Evolutionary conservation across 306 rosid genomes (phyloP), one percentile per base, ranked within the genome.

Genomic region (Gleditsia sinensis): DNA sequence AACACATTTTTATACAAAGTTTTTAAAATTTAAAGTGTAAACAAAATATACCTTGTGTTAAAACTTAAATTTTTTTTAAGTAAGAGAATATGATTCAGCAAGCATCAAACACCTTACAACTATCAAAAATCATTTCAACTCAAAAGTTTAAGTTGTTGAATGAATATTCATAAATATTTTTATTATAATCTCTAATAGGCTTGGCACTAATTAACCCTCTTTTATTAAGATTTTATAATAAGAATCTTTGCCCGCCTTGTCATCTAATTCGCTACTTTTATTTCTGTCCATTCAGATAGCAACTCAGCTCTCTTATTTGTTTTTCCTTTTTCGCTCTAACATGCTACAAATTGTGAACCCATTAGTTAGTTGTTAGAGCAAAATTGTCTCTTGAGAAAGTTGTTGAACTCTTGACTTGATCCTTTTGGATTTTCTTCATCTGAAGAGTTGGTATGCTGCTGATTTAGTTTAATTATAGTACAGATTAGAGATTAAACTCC

Each of bases 121-220:
- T n/a, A n/a, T n/a, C n/a, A n/a, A n/a, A n/a, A n/a, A n/a, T n/a
- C n/a, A n/a, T n/a, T n/a, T n/a, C n/a, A n/a, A n/a, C n/a, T n/a
- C n/a, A n/a, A n/a, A n/a, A n/a, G n/a, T n/a, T n/a, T n/a, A n/a
- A n/a, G n/a, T n/a, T n/a, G n/a, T n/a, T n/a, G n/a, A n/a, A n/a
- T n/a, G n/a, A n/a, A n/a, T n/a, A n/a, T n/a, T n/a, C n/a, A n/a
- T n/a, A n/a, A n/a, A n/a, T n/a, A n/a, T n/a, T n/a, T n/a, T n/a
- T n/a, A n/a, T n/a, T n/a, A n/a, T n/a, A n/a, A n/a, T n/a, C n/a
- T n/a, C n/a, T n/a, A n/a, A n/a, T n/a, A n/a, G n/a, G n/a, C n/a
- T n/a, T n/a, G n/a, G n/a, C n/a, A n/a, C n/a, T n/a, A n/a, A 73
- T 85, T 82, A 79, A 80, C 63, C 76, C 84, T 45, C 83, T 86